Evolutionary conservation across 306 rosid genomes (phyloP).

Genomic region (Hylodesmum podocarpum): DNA sequence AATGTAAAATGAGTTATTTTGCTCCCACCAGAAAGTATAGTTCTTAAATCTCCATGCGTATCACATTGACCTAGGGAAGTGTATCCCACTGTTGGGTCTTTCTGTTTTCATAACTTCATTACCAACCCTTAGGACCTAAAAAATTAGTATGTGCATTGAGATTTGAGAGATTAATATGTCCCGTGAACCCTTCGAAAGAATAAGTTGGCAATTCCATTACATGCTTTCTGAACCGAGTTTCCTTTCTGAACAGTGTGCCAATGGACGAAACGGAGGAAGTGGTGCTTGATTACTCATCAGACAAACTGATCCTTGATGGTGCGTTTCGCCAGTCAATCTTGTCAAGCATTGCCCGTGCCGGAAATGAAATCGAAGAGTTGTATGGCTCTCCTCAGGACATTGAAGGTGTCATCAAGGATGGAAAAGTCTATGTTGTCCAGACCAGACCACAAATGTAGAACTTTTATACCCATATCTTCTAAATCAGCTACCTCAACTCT

Average conservation of each 20-base stretch:
- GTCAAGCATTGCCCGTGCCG: conserved; percentile 88
- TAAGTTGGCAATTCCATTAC: not conserved
- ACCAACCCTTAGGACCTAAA: not conserved
- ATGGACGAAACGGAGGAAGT: conserved; percentile 88
- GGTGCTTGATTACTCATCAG: conserved; percentile 84
- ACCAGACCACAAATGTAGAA: conserved; percentile 96
- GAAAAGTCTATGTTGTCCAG: conserved; percentile 86
- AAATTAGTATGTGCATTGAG: not conserved
- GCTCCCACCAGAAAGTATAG: not conserved
- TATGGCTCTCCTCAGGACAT: conserved; percentile 95
- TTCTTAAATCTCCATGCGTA: not conserved
- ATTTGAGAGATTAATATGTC: not conserved
- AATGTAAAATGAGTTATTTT: not conserved
- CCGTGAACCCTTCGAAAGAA: not conserved
- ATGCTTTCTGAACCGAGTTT: conserved; percentile 10
- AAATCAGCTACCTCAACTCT: conserved; percentile 13
- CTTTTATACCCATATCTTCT: not conserved
- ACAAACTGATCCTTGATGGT: conserved; percentile 60
- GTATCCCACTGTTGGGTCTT: not conserved
- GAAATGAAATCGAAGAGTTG: conserved; percentile 78
- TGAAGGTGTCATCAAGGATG: conserved; percentile 93
- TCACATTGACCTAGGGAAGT: not conserved
- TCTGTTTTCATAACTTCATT: not conserved
- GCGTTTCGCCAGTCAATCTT: conserved; percentile 71
- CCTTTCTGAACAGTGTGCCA: conserved; percentile 62